phyloP scores from a whole-genome alignment of 306 rosid species.

The Cucumis melo region DNA sequence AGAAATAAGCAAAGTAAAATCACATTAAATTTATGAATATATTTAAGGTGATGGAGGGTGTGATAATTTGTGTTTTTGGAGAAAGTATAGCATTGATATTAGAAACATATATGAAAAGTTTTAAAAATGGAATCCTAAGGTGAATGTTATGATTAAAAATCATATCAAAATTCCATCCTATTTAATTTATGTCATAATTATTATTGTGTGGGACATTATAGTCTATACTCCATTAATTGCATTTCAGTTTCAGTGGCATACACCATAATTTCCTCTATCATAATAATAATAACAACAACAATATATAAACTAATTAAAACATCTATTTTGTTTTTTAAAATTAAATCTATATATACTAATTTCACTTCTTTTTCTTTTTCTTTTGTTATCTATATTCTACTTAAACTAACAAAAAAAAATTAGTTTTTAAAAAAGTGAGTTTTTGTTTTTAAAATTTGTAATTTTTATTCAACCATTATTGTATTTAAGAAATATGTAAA shows the following conservation, averaged over 20 bases:
- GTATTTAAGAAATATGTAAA: too few relatives aligned
- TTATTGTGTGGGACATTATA: not conserved
- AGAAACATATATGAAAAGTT: not conserved
- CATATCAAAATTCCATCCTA: not conserved
- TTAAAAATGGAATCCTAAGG: conserved; percentile 4
- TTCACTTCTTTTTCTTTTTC: too few relatives aligned
- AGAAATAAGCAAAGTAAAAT: not conserved
- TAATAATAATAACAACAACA: too few relatives aligned
- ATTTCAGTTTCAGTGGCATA: conserved; percentile 2
- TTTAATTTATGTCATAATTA: not conserved
- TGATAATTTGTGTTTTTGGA: not conserved
- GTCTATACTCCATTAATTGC: not conserved
- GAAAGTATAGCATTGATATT: not conserved
- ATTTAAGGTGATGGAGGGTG: not conserved
- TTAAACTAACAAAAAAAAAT: too few relatives aligned
- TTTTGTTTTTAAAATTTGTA: too few relatives aligned
- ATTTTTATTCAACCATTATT: too few relatives aligned
- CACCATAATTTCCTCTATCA: not conserved
- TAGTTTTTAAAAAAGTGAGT: too few relatives aligned
- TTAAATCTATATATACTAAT: too few relatives aligned
- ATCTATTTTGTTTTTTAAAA: too few relatives aligned
- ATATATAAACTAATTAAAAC: too few relatives aligned
- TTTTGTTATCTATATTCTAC: too few relatives aligned
- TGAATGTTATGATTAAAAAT: not conserved
- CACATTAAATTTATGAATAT: not conserved